A percentile compares a stretch with the other conserved stretches of the same genome.
Conservation (phyloP, 345 rosid species). For the Zanthoxylum bungeanum region DNA sequence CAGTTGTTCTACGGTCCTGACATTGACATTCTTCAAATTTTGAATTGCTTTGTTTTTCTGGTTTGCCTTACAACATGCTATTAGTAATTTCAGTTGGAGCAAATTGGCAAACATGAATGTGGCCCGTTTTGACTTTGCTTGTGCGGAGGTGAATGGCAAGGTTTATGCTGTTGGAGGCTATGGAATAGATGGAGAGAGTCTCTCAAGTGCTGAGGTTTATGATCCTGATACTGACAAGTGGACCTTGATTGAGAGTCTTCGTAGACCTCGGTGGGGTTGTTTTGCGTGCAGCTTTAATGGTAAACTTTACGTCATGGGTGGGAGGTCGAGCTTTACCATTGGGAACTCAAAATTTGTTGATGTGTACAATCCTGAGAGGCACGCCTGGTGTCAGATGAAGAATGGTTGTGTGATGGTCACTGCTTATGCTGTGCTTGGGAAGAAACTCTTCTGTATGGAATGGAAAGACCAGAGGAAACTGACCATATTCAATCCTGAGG, state of each 20-base stretch:
- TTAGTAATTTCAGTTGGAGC: constrained; percentile 66
- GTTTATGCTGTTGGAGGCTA: constrained; percentile 86
- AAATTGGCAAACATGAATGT: constrained; percentile 63
- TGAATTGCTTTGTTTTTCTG: not conserved
- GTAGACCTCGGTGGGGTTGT: constrained; percentile 86
- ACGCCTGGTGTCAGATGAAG: constrained; percentile 74
- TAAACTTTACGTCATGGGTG: constrained; percentile 88
- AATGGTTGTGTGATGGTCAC: constrained; percentile 95
- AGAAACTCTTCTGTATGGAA: constrained; percentile 80
- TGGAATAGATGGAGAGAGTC: constrained; percentile 63
- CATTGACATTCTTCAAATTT: not conserved
- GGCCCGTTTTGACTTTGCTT: constrained; percentile 85
- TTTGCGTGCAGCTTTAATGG: constrained; percentile 76
- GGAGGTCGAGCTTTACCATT: constrained; percentile 90
- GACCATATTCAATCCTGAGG: constrained; percentile 59
- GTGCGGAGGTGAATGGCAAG: constrained; percentile 80
- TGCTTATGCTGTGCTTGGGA: constrained; percentile 75
- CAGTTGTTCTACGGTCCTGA: not conserved
- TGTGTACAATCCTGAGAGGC: constrained; percentile 62
- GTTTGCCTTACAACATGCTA: constrained; percentile 2
- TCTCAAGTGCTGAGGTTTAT: constrained; percentile 75
- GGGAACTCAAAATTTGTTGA: constrained; percentile 78
- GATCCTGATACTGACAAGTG: constrained; percentile 60
- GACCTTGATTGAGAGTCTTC: constrained; percentile 64
- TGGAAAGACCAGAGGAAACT: constrained; percentile 90